Conservation (phyloP, 2,329 filamentous ascomycete species). For the Cryphonectria naterciae region DNA sequence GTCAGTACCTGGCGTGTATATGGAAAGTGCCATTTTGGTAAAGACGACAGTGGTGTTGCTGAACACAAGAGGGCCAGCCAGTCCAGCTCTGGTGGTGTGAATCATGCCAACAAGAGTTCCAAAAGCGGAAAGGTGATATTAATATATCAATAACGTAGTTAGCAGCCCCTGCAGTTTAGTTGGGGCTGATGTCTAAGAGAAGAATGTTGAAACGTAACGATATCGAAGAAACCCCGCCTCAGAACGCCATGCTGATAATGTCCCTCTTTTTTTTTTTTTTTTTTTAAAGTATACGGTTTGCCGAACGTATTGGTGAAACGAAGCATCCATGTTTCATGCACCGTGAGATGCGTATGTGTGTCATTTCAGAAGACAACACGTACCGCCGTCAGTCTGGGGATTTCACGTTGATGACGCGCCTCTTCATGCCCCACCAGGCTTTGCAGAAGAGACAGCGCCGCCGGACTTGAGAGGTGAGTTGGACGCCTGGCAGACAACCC, state of each 20-base stretch:
- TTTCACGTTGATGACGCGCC: conserved; percentile 3
- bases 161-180: neutral
- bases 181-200: neutral
- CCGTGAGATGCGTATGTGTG: neutral
- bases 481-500: neutral
- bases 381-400: conserved; percentile 1
- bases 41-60: neutral
- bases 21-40: neutral
- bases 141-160: neutral
- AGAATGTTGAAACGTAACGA: neutral
- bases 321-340: neutral
- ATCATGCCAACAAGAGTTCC: neutral
- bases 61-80: neutral
- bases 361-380: neutral
- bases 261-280: too few species aligned
- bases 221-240: neutral
- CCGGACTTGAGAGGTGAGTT: neutral
- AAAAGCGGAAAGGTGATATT: neutral
- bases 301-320: neutral
- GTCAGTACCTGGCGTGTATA: neutral
- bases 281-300: neutral
- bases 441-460: conserved; percentile 21
- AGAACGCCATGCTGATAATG: conserved; percentile 14
- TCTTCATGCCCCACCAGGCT: conserved; percentile 22
- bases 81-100: neutral